Base-by-base conservation (phyloP, 352 stramenopile species). In the Phytophthora fragariae region DNA sequence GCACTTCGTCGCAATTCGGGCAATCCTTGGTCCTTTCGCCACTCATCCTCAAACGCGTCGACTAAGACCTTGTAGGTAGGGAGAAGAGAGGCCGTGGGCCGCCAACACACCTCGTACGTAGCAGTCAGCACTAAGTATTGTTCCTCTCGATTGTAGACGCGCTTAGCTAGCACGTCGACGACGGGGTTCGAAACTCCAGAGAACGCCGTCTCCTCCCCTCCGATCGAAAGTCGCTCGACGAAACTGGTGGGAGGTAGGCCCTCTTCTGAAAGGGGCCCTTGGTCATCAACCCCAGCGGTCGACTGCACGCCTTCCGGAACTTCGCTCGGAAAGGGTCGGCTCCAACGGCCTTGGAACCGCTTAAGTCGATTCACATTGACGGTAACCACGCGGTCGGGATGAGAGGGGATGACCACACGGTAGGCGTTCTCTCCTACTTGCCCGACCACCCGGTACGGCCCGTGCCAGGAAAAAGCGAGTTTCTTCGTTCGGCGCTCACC, bases 391-490 rank as follows among this genome's bases (percentile, higher is more conserved):
- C 44, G 54, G 44, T 64, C 44, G 4, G 56, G 56, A 14, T 62
- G 56, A 5, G 35, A 15, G 2, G 56, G 56, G n/a, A 62, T 62
- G 1, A 33, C 56, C 0, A 62, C n/a, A 1, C 21, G 37, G 37
- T 62, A 62, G 4, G 37, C 15, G 11, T 62, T 62, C 14, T 53
- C 56, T 0, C 35, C 56, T 2, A 52, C 37, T 21, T 53, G 50
- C 0, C n/a, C 56, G 1, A 53, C 2, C 6, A 62, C 11, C 3
- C 56, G 35, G 6, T 62, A 62, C 6, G 56, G 56, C 37, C 65
- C 65, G 49, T 72, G 57, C 56, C 65, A 72, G 7, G 57, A 37
- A 27, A 62, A 72, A 0, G 47, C 49, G 1, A 65, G 12, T 27
- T 72, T 62, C 35, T 72, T 65, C 14, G 57, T 57, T 0, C 57